Evolutionary conservation across 495 filamentous ascomycete genomes (phyloP).

Genomic region (Ramalina peruviana): DNA sequence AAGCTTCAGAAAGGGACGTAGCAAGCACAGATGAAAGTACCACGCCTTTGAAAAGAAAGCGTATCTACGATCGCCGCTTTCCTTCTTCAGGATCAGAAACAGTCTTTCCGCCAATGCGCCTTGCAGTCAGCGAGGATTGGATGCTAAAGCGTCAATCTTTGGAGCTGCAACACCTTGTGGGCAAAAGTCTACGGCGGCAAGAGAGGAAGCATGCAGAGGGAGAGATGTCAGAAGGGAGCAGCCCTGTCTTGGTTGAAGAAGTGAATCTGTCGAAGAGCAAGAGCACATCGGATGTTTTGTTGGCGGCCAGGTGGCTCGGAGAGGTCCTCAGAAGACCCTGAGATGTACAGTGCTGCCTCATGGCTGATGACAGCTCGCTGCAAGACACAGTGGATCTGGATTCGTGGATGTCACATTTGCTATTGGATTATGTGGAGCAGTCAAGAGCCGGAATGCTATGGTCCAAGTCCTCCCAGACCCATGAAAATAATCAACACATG

Average conservation of each 20-base stretch:
- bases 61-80: conserved; percentile 9
- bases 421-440: too few species aligned
- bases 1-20: background rate
- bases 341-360: background rate
- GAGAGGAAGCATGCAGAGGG: background rate
- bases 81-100: conserved; percentile 11
- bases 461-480: background rate
- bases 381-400: too few species aligned
- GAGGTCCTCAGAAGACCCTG: conserved; percentile 6
- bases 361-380: too few species aligned
- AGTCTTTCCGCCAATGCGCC: conserved; percentile 7
- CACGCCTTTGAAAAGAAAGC: background rate
- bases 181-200: conserved; percentile 4
- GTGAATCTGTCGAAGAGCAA: conserved; percentile 9
- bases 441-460: too few species aligned
- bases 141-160: conserved; percentile 9
- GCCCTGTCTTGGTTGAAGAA: conserved; percentile 5
- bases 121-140: conserved; percentile 10
- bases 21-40: background rate
- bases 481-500: background rate
- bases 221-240: background rate
- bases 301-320: conserved; percentile 13
- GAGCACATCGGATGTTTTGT: conserved; percentile 7
- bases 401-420: too few species aligned
- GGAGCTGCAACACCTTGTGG: conserved; percentile 10